Base-by-base conservation (phyloP, 2,329 filamentous ascomycete genomes). In the Gyromitra esculenta region DNA sequence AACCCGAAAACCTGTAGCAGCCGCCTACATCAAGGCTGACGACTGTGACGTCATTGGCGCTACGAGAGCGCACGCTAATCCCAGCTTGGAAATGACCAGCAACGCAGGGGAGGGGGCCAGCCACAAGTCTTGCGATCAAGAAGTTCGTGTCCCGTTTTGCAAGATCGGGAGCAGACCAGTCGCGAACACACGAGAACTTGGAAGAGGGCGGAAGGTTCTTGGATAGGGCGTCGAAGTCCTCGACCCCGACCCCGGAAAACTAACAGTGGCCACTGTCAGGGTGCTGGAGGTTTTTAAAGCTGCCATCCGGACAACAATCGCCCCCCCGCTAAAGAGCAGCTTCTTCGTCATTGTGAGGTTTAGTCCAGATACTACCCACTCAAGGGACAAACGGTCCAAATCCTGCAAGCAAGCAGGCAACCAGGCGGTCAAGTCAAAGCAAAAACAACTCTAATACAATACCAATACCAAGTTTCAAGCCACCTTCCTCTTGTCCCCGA, bases 221-320 rank as follows among this genome's bases (percentile, higher is more conserved):
- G 43, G 41, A 60, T 8, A 66, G n/a, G 48, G 13, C 48, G 5
- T 52, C n/a, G 48, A 31, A 65, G 50, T 39, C 15, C 37, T 54
- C 21, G 45, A 41, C 15, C 18, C 65, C 57, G 59, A 48, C 65
- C 50, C 35, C 50, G 41, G 50, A 59, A 69, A 75, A 70, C 31
- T n/a, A 48, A 64, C 50, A 65, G 25, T 43, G 43, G 54, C 45
- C 18, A 35, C 35, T 59, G 48, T 45, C 66, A 60, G 64, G 56
- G 59, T 41, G 57, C 57, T 70, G 65, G 50, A 54, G 62, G 50
- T 25, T 45, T 75, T 73, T 75, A 75, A 75, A 75, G 72, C 72
- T 75, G 59, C 72, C 72, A 50, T 70, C 72, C 25, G 41, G 39
- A 64, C 59, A 15, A 70, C 59, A 60, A 70, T 75, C 52, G 37